Conservation (phyloP, 352 stramenopile species). For the Thraustotheca clavata region DNA sequence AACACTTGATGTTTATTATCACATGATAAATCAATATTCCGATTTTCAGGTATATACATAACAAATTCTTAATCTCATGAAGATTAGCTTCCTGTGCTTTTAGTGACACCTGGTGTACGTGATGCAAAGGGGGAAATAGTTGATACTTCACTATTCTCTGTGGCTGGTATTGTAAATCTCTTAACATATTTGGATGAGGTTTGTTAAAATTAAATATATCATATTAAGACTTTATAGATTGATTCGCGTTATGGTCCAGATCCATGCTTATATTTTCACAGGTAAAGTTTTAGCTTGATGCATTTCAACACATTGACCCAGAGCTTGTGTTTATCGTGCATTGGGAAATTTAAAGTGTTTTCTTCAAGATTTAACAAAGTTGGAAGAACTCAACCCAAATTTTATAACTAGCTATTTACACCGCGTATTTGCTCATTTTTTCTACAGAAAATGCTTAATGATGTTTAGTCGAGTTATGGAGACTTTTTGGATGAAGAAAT, state of each 20-base stretch:
- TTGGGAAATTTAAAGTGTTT: slow-evolving; percentile 37
- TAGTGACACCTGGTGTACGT: slow-evolving; percentile 35
- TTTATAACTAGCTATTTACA: slow-evolving; percentile 38
- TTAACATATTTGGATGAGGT: slow-evolving; percentile 37
- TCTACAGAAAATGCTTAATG: background rate
- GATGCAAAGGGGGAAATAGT: slow-evolving; percentile 31
- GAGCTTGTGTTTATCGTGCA: slow-evolving; percentile 36
- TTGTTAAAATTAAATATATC: background rate
- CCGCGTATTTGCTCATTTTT: background rate
- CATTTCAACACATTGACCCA: background rate
- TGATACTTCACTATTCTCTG: slow-evolving; percentile 40
- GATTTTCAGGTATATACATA: slow-evolving; percentile 6
- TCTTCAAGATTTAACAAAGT: slow-evolving; percentile 37
- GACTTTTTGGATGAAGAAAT: slow-evolving; percentile 55
- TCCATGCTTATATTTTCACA: slow-evolving; percentile 49
- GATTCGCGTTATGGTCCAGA: slow-evolving; percentile 50
- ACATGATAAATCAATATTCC: slow-evolving; percentile 25
- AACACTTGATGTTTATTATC: slow-evolving; percentile 41
- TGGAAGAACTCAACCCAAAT: slow-evolving; percentile 36
- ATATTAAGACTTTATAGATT: slow-evolving; percentile 24
- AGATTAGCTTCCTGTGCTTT: slow-evolving; percentile 37
- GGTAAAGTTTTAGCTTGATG: slow-evolving; percentile 2
- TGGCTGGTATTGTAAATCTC: slow-evolving; percentile 34
- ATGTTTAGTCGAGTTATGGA: slow-evolving; percentile 26
- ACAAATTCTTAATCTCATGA: slow-evolving; percentile 11